Base-by-base conservation (phyloP, 164 flowering plant species). In the Berberis vulgaris region DNA sequence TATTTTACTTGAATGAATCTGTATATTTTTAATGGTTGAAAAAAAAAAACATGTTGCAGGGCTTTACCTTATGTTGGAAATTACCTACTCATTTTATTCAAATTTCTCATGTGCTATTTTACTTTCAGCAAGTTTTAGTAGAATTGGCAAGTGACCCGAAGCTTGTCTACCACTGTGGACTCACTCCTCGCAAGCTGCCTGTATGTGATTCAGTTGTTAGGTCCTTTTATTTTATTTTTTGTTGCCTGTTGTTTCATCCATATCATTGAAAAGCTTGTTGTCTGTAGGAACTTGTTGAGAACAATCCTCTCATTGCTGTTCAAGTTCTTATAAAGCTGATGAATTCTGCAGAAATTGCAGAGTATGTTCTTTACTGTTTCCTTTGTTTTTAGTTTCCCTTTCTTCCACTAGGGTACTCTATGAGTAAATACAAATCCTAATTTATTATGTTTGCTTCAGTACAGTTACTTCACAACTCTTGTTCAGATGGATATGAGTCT, bases 401-500 rank as follows among this genome's bases (percentile, higher is more conserved):
- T 7, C 60, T 49, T 1, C 43, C 54, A n/a, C 49, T 64, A 9
- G 50, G 65, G 49, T 50, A 45, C 54, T 60, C 44, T 7, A 52
- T 52, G 54, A n/a, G 39, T 42, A 60, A 54, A 13, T 64, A 49
- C 45, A 46, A 43, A 47, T 49, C 8, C 38, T 41, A 9, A 54
- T 62, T 5, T 12, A 38, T 47, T 61, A 4, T 54, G n/a, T n/a
- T 10, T 64, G 41, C 11, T 40, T 56, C 4, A 39, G 41, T 68
- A 26, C 86, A 94, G 99, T 38, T 95, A 95, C 77, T 87, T 84
- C 69, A 84, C 83, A n/a, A 87, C 84, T 68, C 94, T 95, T 65
- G 94, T 89, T 68, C 83, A 77, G 69, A 95, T 95, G 99, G 97
- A 87, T 57, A 91, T 95, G 99, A 95, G 97, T 71, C 81, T 95